A percentile compares a stretch with the other conserved stretches of the same genome.
These are phyloP conservation scores for Candida ficus DNA, from an alignment of 805 yeast species.

Conservation along the genomic window DNA sequence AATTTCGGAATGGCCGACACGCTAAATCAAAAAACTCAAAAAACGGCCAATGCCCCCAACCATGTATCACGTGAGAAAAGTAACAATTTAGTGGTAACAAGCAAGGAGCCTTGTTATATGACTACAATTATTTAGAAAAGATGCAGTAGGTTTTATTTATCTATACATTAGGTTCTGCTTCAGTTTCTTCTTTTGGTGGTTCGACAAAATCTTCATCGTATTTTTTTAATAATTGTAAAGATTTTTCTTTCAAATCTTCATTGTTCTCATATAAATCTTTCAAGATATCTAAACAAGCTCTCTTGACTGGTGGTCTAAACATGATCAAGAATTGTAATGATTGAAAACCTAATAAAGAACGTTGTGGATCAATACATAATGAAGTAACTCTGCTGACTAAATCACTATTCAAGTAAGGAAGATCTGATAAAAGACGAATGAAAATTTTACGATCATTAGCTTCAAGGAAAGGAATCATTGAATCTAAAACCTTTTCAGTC, in stretches of 20 bases:
- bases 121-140: too few species aligned
- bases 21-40: too few species aligned
- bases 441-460: slow-evolving; percentile 74
- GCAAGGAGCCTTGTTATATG: too few species aligned
- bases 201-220: slow-evolving; percentile 26
- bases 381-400: slow-evolving; percentile 64
- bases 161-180: background rate
- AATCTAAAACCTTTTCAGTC: slow-evolving; percentile 68
- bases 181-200: too few species aligned
- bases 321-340: slow-evolving; percentile 77
- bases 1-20: background rate
- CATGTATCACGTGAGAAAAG: background rate
- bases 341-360: slow-evolving; percentile 75
- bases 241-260: slow-evolving; percentile 45
- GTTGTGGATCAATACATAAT: slow-evolving; percentile 78
- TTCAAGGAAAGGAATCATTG: slow-evolving; percentile 80
- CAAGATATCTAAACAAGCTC: slow-evolving; percentile 43
- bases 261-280: slow-evolving; percentile 42
- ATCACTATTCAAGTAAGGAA: slow-evolving; percentile 66
- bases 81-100: too few species aligned
- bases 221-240: slow-evolving; percentile 41
- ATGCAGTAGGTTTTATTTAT: too few species aligned
- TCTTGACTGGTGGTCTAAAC: slow-evolving; percentile 83
- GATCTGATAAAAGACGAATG: slow-evolving; percentile 77
- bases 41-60: background rate